Conservation (phyloP, 2,329 filamentous ascomycete species). For the Biscogniauxia marginata region DNA sequence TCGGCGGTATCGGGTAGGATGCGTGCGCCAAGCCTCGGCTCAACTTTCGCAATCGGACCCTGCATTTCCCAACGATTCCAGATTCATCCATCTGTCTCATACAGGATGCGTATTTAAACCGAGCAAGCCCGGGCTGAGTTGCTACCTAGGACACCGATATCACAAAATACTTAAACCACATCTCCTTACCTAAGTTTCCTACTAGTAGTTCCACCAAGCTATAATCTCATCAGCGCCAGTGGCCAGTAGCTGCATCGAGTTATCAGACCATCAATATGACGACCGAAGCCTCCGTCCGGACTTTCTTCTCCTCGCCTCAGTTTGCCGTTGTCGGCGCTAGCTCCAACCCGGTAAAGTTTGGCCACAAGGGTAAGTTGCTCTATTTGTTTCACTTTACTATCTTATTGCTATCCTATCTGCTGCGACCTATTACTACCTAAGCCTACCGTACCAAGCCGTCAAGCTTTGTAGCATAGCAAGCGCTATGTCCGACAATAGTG, state of each 20-base stretch:
- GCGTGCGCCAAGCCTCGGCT: background rate
- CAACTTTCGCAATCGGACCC: constrained; percentile 8
- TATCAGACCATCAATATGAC: constrained; percentile 52
- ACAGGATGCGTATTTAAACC: constrained; percentile 1
- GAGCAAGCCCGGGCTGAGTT: too few relatives aligned
- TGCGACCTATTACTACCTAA: too few relatives aligned
- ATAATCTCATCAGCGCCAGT: too few relatives aligned
- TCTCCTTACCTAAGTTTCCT: too few relatives aligned
- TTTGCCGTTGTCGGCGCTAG: constrained; percentile 92
- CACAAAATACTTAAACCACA: too few relatives aligned
- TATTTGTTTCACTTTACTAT: background rate
- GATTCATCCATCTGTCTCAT: background rate
- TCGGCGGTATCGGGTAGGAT: background rate
- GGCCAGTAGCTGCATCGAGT: too few relatives aligned
- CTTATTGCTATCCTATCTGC: too few relatives aligned
- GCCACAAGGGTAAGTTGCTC: constrained; percentile 69
- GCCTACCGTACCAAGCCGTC: too few relatives aligned
- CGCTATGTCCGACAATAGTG: too few relatives aligned
- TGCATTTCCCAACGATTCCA: background rate
- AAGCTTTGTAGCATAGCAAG: too few relatives aligned
- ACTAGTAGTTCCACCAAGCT: too few relatives aligned
- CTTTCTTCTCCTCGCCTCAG: constrained; percentile 75
- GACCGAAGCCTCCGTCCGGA: constrained; percentile 69
- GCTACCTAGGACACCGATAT: too few relatives aligned
- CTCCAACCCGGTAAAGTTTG: constrained; percentile 80